A percentile compares a stretch with the other conserved stretches of the same genome.
phyloP scores from a whole-genome alignment of 768 basidiomycete genomes.

The Lepiota venenata region DNA sequence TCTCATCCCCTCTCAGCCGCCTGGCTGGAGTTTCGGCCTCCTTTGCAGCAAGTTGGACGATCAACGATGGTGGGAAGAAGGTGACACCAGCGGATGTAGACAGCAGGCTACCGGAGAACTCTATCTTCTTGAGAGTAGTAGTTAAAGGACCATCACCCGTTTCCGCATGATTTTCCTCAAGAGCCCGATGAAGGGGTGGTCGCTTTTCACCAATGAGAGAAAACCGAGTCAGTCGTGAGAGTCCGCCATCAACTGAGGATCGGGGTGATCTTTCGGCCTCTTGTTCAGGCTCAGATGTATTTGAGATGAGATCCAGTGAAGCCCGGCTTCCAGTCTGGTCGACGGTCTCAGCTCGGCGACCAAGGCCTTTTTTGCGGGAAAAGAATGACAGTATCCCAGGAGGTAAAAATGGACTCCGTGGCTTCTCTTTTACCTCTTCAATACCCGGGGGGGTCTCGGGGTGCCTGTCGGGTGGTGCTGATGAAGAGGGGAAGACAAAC shows the following conservation, averaged over 20 bases:
- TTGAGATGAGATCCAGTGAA: conserved; percentile 36
- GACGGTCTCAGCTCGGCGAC: conserved; percentile 21
- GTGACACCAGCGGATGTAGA: conserved; percentile 53
- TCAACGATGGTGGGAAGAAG: conserved; percentile 43
- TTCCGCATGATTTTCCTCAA: conserved; percentile 9
- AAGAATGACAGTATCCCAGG: conserved; percentile 41
- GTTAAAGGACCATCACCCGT: conserved; percentile 31
- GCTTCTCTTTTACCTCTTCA: conserved; percentile 8
- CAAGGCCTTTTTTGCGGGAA: conserved; percentile 18
- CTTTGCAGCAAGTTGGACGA: conserved; percentile 47
- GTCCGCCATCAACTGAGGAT: not conserved
- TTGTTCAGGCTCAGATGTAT: not conserved
- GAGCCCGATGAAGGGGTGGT: conserved; percentile 12
- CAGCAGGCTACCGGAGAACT: conserved; percentile 34
- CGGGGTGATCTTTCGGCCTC: not conserved
- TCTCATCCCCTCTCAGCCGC: conserved; percentile 54
- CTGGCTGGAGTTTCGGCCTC: conserved; percentile 38
- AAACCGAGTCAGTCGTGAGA: not conserved
- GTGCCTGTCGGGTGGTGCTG: conserved; percentile 14
- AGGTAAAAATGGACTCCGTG: conserved; percentile 31
- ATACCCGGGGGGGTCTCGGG: not conserved
- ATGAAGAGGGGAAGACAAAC: conserved; percentile 21
- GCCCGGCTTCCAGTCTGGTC: conserved; percentile 24
- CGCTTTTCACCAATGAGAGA: conserved; percentile 24
- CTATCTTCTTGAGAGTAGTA: conserved; percentile 36